These are phyloP conservation scores for Guyanaporus albipodus DNA, from an alignment of 768 basidiomycete genomes.

Conservation along the genomic window DNA sequence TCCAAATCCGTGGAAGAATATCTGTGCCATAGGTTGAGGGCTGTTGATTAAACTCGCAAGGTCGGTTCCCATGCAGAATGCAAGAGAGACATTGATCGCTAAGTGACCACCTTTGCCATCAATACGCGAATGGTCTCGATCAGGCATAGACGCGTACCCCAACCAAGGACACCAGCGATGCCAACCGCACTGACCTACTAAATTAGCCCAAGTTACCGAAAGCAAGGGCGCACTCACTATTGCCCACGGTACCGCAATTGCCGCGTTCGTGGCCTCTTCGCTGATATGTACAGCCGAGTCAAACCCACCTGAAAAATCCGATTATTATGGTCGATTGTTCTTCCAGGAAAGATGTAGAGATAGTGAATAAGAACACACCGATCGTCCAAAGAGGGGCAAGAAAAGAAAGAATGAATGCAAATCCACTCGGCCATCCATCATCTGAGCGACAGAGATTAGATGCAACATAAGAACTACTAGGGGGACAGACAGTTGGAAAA, in stretches of 20 bases:
- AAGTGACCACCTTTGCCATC: conserved; percentile 1
- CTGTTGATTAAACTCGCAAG: conserved; percentile 37
- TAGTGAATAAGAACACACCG: conserved; percentile 21
- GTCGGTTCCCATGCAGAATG: conserved; percentile 58
- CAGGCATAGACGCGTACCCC: conserved; percentile 37
- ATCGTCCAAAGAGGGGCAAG: conserved; percentile 49
- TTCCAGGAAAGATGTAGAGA: background rate
- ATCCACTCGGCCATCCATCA: conserved; percentile 44
- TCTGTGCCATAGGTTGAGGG: conserved; percentile 47
- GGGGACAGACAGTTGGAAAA: conserved; percentile 49
- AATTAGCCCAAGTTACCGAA: background rate
- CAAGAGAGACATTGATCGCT: conserved; percentile 50
- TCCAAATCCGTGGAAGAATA: conserved; percentile 41
- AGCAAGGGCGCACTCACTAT: conserved; percentile 34
- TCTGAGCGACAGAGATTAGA: conserved; percentile 25
- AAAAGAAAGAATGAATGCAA: conserved; percentile 47
- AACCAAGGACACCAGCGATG: conserved; percentile 46
- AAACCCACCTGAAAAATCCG: conserved; percentile 41
- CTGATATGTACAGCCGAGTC: conserved; percentile 53
- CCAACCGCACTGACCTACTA: conserved; percentile 34
- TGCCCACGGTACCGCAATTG: conserved; percentile 53
- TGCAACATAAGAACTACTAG: background rate
- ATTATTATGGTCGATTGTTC: conserved; percentile 43
- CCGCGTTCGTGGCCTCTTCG: conserved; percentile 53
- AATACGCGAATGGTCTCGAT: background rate